Conservation (phyloP, 176 grass and related monocot genomes). For the Ensete glaucum region DNA sequence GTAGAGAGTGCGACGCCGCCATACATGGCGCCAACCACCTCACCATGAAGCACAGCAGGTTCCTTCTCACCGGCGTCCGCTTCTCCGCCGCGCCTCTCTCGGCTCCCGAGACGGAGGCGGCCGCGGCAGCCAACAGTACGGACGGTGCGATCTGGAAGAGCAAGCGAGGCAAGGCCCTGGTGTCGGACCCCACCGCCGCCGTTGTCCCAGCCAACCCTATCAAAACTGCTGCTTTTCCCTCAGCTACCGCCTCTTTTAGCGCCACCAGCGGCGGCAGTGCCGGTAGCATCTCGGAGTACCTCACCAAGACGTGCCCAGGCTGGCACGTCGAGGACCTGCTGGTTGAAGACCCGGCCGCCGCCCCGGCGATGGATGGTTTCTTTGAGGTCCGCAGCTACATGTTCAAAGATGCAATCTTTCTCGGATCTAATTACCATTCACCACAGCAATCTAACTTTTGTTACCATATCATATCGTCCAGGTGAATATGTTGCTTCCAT, state of each 20-base stretch:
- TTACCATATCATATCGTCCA: background rate
- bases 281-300: constrained; percentile 25
- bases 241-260: background rate
- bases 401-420: background rate
- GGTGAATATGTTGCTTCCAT: constrained; percentile 38
- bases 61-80: constrained; percentile 66
- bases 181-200: background rate
- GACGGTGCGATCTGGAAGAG: background rate
- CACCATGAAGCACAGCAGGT: constrained; percentile 76
- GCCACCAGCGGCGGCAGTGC: constrained; percentile 14
- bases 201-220: background rate
- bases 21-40: constrained; percentile 72
- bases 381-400: constrained; percentile 7
- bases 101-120: background rate
- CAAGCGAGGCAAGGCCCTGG: background rate
- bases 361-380: background rate
- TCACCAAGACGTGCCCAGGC: constrained; percentile 20
- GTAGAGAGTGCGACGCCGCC: constrained; percentile 64
- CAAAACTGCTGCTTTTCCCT: background rate
- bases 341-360: background rate
- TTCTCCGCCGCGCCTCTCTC: constrained; percentile 29
- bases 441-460: background rate
- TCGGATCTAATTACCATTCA: too few relatives aligned
- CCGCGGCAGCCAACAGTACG: background rate
- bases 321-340: constrained; percentile 81